These are phyloP conservation scores for Selaginella tamariscina DNA, from an alignment of 75 land plant genomes.

Conservation along the genomic window DNA sequence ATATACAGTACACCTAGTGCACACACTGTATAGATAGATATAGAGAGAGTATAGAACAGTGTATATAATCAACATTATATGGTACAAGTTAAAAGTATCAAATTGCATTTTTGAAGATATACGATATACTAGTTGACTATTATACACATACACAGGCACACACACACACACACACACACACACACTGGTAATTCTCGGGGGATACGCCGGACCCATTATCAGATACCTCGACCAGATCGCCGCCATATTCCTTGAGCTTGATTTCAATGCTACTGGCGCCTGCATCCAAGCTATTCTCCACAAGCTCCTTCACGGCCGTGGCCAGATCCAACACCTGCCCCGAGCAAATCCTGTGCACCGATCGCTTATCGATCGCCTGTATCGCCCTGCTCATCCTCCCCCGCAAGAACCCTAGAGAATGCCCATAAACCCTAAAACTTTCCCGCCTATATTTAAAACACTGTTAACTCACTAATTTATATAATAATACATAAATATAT, in stretches of 20 bases:
- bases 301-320: constrained; percentile 88
- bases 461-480: too few relatives aligned
- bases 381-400: constrained; percentile 20
- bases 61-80: too few relatives aligned
- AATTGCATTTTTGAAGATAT: too few relatives aligned
- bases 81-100: too few relatives aligned
- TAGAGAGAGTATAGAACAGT: too few relatives aligned
- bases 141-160: too few relatives aligned
- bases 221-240: constrained; percentile 59
- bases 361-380: constrained; percentile 59
- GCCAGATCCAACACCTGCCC: constrained; percentile 80
- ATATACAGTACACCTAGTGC: too few relatives aligned
- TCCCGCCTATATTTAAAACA: too few relatives aligned
- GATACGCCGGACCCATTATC: constrained; percentile 93
- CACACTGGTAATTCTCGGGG: constrained; percentile 78
- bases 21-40: too few relatives aligned
- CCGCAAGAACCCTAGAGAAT: neutral
- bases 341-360: constrained; percentile 71
- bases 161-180: too few relatives aligned
- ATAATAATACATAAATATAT: too few relatives aligned
- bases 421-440: neutral
- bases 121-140: too few relatives aligned
- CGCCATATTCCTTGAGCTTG: constrained; percentile 63
- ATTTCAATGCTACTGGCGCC: constrained; percentile 82
- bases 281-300: constrained; percentile 96